phyloP scores from a whole-genome alignment of 1,284 basidiomycete genomes.

The Melampsora occidentalis region DNA sequence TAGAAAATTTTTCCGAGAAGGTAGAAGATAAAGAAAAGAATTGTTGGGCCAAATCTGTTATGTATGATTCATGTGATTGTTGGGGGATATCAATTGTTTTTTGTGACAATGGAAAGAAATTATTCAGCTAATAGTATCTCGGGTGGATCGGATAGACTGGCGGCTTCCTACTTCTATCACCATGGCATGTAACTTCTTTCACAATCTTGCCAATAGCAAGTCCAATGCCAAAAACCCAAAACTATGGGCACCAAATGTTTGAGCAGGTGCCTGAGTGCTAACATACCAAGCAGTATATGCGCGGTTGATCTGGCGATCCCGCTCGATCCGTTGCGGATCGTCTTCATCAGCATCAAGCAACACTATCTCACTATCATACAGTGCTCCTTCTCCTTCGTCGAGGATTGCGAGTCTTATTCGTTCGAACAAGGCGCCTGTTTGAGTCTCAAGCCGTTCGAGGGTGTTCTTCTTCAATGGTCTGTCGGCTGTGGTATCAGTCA shows the following conservation, averaged over 20 bases:
- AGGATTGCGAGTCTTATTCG: slow-evolving; percentile 13
- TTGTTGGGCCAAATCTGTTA: background rate
- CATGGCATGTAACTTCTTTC: background rate
- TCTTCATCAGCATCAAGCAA: background rate
- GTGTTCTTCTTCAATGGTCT: slow-evolving; percentile 18
- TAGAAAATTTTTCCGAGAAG: no score
- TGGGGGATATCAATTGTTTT: background rate
- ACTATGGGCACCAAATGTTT: slow-evolving; percentile 33
- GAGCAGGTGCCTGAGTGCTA: background rate
- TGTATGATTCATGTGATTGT: background rate
- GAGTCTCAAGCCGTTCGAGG: background rate
- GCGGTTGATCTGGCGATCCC: slow-evolving; percentile 4
- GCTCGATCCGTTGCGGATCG: background rate
- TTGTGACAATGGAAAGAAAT: background rate
- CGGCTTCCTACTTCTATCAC: background rate
- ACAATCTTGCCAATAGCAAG: slow-evolving; percentile 14
- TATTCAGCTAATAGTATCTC: background rate
- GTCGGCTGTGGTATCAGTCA: background rate
- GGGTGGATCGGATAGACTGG: background rate
- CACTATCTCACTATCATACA: background rate
- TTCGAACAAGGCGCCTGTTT: slow-evolving; percentile 8
- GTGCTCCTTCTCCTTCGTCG: background rate
- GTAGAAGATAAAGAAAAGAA: background rate
- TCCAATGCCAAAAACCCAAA: slow-evolving; percentile 33
- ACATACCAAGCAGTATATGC: slow-evolving; percentile 28